These are phyloP conservation scores for Catharanthus roseus DNA, from an alignment of 257 asterid species.

Conservation along the genomic window DNA sequence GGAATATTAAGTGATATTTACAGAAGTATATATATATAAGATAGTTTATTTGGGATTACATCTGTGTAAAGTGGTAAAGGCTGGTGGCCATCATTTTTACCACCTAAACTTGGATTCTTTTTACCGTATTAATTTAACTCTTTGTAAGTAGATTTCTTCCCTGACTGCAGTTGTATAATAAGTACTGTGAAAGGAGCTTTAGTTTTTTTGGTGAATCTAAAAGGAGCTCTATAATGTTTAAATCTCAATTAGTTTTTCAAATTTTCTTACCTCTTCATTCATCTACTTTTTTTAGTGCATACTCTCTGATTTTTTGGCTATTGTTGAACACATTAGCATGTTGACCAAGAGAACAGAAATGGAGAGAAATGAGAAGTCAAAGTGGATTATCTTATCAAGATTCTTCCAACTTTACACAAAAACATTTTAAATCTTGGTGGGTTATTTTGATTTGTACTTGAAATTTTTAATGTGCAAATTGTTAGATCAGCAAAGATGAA, in stretches of 20 bases:
- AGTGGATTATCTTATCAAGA: too few relatives aligned
- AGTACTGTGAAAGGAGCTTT: background rate
- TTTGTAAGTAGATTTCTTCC: slow-evolving; percentile 11
- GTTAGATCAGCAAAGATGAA: too few relatives aligned
- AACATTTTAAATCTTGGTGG: too few relatives aligned
- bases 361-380: too few relatives aligned
- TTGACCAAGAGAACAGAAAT: too few relatives aligned
- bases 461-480: too few relatives aligned
- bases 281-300: background rate
- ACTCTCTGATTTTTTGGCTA: too few relatives aligned
- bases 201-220: too few relatives aligned
- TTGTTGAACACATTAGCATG: too few relatives aligned
- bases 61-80: background rate
- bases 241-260: background rate
- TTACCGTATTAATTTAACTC: slow-evolving; percentile 4
- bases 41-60: slow-evolving; percentile 4
- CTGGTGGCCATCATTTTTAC: slow-evolving; percentile 3
- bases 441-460: too few relatives aligned
- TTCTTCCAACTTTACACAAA: too few relatives aligned
- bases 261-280: background rate
- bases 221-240: too few relatives aligned
- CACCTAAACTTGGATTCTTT: background rate
- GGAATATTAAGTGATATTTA: slow-evolving; percentile 40
- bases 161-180: slow-evolving; percentile 10
- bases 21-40: background rate